phyloP scores from a whole-genome alignment of 75 land plant genomes.

The Pseudotsuga menziesii region DNA sequence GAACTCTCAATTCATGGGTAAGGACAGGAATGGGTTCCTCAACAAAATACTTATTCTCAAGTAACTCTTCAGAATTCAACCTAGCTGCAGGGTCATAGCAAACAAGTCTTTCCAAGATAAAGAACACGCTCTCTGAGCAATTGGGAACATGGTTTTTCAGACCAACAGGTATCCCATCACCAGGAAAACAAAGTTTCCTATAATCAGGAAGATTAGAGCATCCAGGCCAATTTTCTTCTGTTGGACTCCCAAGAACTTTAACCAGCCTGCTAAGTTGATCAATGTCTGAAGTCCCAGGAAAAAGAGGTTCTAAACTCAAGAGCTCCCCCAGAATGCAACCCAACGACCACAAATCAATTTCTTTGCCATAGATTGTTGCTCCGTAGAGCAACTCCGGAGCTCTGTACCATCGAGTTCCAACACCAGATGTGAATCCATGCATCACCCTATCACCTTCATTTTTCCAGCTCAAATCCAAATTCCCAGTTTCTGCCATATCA shows the following conservation, averaged over 20 bases:
- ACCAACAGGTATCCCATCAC: slow-evolving; percentile 42
- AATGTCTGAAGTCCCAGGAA: slow-evolving; percentile 81
- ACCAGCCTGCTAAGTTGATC: slow-evolving; percentile 82
- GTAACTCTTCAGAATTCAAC: slow-evolving; percentile 57
- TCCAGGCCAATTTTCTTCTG: slow-evolving; percentile 64
- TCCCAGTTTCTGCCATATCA: neutral
- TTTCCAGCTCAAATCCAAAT: slow-evolving; percentile 9
- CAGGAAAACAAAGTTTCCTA: slow-evolving; percentile 54
- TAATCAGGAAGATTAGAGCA: slow-evolving; percentile 74
- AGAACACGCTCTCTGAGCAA: slow-evolving; percentile 42
- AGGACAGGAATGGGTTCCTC: slow-evolving; percentile 69
- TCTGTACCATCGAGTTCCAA: slow-evolving; percentile 92
- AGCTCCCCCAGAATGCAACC: slow-evolving; percentile 95
- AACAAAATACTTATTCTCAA: slow-evolving; percentile 52
- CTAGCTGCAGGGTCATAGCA: slow-evolving; percentile 61
- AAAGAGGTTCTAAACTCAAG: slow-evolving; percentile 60
- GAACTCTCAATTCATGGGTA: slow-evolving; percentile 49
- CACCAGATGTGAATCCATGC: slow-evolving; percentile 69
- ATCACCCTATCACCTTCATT: slow-evolving; percentile 15
- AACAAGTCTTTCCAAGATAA: slow-evolving; percentile 52
- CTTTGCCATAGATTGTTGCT: slow-evolving; percentile 63
- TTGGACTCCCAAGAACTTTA: slow-evolving; percentile 61
- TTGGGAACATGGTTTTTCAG: slow-evolving; percentile 43
- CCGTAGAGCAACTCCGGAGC: slow-evolving; percentile 95
- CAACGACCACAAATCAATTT: slow-evolving; percentile 88